Evolutionary conservation across 768 basidiomycete genomes (phyloP).

Genomic region (Suillus occidentalis): DNA sequence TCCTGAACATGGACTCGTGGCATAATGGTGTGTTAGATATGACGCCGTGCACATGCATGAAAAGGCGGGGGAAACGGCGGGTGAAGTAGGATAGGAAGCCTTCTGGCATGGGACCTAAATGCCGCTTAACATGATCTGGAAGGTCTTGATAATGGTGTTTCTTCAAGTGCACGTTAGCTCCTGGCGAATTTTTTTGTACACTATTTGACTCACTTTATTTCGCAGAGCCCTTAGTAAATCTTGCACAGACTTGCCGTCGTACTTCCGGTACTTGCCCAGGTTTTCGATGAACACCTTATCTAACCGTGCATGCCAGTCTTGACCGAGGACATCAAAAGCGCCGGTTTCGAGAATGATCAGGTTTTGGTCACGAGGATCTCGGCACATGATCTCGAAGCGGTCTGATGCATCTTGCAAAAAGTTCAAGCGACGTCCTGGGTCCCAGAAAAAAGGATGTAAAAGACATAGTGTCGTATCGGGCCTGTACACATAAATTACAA

Average conservation of each 20-base stretch:
- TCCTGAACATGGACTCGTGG: constrained; percentile 86
- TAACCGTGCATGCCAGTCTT: constrained; percentile 85
- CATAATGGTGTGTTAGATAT: constrained; percentile 70
- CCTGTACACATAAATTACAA: constrained; percentile 39
- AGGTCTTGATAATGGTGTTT: constrained; percentile 99
- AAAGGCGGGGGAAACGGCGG: constrained; percentile 83
- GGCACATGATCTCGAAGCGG: constrained; percentile 96
- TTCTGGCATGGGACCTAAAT: constrained; percentile 87
- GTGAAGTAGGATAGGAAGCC: constrained; percentile 95
- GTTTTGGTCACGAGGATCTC: constrained; percentile 81
- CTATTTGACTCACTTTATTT: constrained; percentile 73
- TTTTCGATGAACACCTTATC: constrained; percentile 93
- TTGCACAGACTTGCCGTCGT: constrained; percentile 87
- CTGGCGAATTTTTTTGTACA: not conserved
- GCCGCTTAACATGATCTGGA: constrained; percentile 85
- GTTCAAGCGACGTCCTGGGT: constrained; percentile 74
- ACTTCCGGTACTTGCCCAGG: constrained; percentile 96
- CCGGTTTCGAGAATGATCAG: constrained; percentile 74
- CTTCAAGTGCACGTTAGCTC: constrained; percentile 40
- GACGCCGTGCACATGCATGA: constrained; percentile 90
- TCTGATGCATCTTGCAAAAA: constrained; percentile 99
- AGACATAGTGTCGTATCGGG: constrained; percentile 88
- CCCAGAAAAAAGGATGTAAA: constrained; percentile 97
- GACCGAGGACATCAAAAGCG: constrained; percentile 73
- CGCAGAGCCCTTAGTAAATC: constrained; percentile 90